Percentiles rank a stretch among this genome's conserved stretches.
phyloP scores from a whole-genome alignment of 768 basidiomycete genomes.

The Amanita exitialis region DNA sequence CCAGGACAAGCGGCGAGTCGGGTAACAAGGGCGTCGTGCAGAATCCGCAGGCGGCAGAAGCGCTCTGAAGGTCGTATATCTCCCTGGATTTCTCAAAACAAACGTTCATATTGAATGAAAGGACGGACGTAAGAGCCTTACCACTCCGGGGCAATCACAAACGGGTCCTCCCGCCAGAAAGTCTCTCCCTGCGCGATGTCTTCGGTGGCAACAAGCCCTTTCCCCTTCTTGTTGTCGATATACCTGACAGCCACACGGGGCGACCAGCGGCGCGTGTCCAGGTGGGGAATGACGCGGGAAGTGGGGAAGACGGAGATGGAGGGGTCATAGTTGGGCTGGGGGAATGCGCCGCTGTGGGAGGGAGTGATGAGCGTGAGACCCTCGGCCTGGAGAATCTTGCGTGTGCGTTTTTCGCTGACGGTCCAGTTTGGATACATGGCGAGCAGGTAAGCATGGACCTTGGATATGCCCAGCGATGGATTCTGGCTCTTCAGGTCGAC shows the following conservation, averaged over 20 bases:
- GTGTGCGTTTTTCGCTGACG: constrained; percentile 76
- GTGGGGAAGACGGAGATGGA: constrained; percentile 34
- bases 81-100: constrained; percentile 38
- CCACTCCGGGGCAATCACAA: constrained; percentile 76
- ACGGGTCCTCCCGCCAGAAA: constrained; percentile 83
- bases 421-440: constrained; percentile 55
- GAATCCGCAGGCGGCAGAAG: constrained; percentile 53
- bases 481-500: constrained; percentile 43
- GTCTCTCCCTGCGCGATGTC: constrained; percentile 61
- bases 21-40: constrained; percentile 59
- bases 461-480: constrained; percentile 59
- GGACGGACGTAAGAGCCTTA: constrained; percentile 17
- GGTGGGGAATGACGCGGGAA: constrained; percentile 52
- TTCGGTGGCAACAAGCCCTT: constrained; percentile 69
- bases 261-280: constrained; percentile 58
- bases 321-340: constrained; percentile 5
- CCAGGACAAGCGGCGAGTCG: constrained; percentile 24
- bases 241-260: constrained; percentile 53
- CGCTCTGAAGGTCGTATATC: constrained; percentile 59
- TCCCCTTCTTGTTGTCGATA: constrained; percentile 67
- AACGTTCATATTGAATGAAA: not conserved
- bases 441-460: constrained; percentile 58
- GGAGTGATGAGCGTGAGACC: constrained; percentile 30
- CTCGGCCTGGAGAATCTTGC: constrained; percentile 57
- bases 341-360: constrained; percentile 1